Conservation (phyloP, 2,329 filamentous ascomycete species). For the Akanthomyces muscarius region DNA sequence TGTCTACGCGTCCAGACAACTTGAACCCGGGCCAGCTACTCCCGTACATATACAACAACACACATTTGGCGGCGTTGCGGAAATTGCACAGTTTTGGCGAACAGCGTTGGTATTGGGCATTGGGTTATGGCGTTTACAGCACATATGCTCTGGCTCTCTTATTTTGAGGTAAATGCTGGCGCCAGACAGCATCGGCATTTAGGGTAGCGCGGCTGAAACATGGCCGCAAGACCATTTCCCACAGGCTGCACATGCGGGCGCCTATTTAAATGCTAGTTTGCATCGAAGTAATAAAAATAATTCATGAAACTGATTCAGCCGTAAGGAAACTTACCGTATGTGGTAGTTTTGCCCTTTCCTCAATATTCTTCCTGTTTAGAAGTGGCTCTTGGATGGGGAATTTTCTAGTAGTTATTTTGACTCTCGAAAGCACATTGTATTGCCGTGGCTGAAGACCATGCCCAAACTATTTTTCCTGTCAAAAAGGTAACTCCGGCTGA, state of each 20-base stretch:
- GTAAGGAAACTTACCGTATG: no score
- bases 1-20: slow-evolving; percentile 5
- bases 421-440: no score
- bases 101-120: slow-evolving; percentile 14
- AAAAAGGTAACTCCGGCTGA: no score
- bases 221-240: not conserved
- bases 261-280: not conserved
- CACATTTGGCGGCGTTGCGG: slow-evolving; percentile 7
- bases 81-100: slow-evolving; percentile 2
- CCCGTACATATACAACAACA: slow-evolving; percentile 1
- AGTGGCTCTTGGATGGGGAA: no score
- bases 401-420: no score
- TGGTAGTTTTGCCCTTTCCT: no score
- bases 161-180: not conserved
- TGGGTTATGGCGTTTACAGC: slow-evolving; percentile 12
- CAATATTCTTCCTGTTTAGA: no score
- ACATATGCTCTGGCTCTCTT: not conserved
- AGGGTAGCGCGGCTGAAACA: not conserved
- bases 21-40: not conserved
- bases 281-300: not conserved
- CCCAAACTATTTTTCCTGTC: no score
- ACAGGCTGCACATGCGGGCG: not conserved
- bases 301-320: not conserved
- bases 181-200: not conserved
- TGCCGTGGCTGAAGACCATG: no score